Base-by-base conservation (phyloP, 106 monocot genomes). In the Dendrobium officinale region DNA sequence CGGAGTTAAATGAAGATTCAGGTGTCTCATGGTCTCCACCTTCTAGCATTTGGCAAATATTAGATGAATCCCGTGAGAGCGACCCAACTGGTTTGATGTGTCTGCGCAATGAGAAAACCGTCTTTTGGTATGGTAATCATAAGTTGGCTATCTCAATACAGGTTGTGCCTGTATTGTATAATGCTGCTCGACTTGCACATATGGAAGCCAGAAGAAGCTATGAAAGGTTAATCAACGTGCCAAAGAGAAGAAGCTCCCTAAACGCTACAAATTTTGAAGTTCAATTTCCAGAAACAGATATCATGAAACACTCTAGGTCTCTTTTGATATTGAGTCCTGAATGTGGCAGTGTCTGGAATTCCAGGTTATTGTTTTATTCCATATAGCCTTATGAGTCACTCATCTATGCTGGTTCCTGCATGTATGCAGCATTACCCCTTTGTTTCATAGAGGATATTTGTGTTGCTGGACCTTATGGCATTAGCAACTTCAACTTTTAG, bases 281-380 rank as follows among this genome's bases (percentile, higher is more conserved):
- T 66, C 42, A 54, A 84, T 42, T 41, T 22, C 66, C 75, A 75
- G 85, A 84, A 74, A 87, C 44, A 31, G 88, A 92, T 42, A 43
- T 95, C 66, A 75, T 88, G 74, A 92, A 81, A 78, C 92, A 90
- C 84, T 88, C 80, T 51, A 88, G 74, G 82, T 77, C 85, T 24
- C 75, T 95, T 79, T 79, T 92, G 75, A 85, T 92, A 81, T 51
- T 92, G 55, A 85, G 88, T 61, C 86, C 75, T 75, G 90, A 92
- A 61, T 85, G 84, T 51, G 82, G 47, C 31, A 92, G 79, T 45
- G 90, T 89, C n/a, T 95, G 95, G 95, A 95, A 95, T 79, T 90
- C 83, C 27, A 89, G 95, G 95, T 93, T 55, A 17, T 55, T 61
- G 40, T 66, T 83, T 42, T 77, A 42, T 42, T 37, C 11, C 49